phyloP scores from a whole-genome alignment of 495 filamentous ascomycete genomes.

The Penicillium turbatum region DNA sequence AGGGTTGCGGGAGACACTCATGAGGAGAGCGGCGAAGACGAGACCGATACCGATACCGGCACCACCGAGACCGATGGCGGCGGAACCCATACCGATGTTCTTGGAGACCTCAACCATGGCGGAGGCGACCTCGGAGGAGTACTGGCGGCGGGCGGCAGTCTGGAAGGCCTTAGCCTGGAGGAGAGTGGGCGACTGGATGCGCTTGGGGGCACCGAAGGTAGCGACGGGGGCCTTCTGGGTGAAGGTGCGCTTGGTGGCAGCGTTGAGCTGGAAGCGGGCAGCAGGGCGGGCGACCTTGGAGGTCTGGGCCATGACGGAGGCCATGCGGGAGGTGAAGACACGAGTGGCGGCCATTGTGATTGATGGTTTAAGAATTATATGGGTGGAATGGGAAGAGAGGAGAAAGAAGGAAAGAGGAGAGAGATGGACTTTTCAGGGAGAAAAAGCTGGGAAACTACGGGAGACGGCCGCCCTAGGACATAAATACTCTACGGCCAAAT shows the following conservation, averaged over 20 bases:
- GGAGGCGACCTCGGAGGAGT: constrained; percentile 76
- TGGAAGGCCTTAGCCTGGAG: constrained; percentile 61
- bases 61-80: constrained; percentile 85
- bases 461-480: constrained; percentile 33
- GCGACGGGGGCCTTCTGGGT: constrained; percentile 42
- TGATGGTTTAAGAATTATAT: constrained; percentile 16
- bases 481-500: constrained; percentile 47
- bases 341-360: constrained; percentile 70
- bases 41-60: constrained; percentile 91
- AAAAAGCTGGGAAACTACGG: constrained; percentile 44
- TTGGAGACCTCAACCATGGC: constrained; percentile 85
- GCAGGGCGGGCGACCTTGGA: constrained; percentile 68
- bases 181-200: constrained; percentile 57
- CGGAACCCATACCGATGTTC: constrained; percentile 81
- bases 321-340: constrained; percentile 67
- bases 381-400: constrained; percentile 21
- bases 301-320: constrained; percentile 68
- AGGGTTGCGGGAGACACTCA: constrained; percentile 83
- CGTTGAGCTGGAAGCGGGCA: constrained; percentile 55
- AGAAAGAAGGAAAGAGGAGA: constrained; percentile 22
- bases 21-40: constrained; percentile 82
- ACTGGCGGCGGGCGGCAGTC: constrained; percentile 57
- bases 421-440: constrained; percentile 35
- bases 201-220: constrained; percentile 55
- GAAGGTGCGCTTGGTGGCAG: constrained; percentile 67